These are phyloP conservation scores for Suhomyces anneliseae DNA, from an alignment of 1,139 yeast species.

Conservation along the genomic window DNA sequence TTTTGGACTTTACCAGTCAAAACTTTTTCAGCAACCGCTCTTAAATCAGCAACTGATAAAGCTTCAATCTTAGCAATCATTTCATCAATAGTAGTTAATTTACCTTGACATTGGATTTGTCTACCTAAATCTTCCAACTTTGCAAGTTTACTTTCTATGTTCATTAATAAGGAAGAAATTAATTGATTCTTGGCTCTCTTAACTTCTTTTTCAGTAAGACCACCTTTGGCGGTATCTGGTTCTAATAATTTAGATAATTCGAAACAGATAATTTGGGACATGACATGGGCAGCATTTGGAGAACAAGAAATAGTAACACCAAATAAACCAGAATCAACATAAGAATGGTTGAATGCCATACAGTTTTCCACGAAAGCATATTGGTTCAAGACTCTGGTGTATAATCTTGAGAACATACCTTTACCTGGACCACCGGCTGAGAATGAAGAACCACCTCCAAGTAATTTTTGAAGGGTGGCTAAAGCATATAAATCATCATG, in stretches of 20 bases:
- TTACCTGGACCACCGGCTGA: slow-evolving; percentile 99
- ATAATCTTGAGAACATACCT: slow-evolving; percentile 95
- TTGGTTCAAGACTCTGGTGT: slow-evolving; percentile 87
- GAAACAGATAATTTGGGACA: slow-evolving; percentile 76
- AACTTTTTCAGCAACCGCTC: slow-evolving; percentile 72
- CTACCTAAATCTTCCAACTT: slow-evolving; percentile 94
- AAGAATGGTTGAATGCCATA: slow-evolving; percentile 84
- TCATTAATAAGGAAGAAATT: slow-evolving; percentile 87
- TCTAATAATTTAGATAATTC: slow-evolving; percentile 69
- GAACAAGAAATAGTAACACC: slow-evolving; percentile 85
- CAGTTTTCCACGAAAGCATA: slow-evolving; percentile 92
- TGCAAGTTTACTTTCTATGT: slow-evolving; percentile 86
- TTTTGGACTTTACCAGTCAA: slow-evolving; percentile 64
- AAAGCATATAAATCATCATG: slow-evolving; percentile 88
- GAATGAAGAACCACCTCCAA: slow-evolving; percentile 98
- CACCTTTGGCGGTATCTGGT: slow-evolving; percentile 54
- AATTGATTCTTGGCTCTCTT: slow-evolving; percentile 89
- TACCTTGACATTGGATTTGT: slow-evolving; percentile 84
- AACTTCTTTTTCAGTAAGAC: slow-evolving; percentile 70
- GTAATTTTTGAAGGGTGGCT: slow-evolving; percentile 83
- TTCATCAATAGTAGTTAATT: slow-evolving; percentile 73
- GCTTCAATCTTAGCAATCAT: slow-evolving; percentile 78
- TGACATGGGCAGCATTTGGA: slow-evolving; percentile 82
- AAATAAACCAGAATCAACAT: slow-evolving; percentile 86
- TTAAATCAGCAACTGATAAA: slow-evolving; percentile 66